Evolutionary conservation across 2,329 filamentous ascomycete genomes (phyloP), one percentile per base, ranked within the genome.

Genomic region (Colletotrichum sp.): DNA sequence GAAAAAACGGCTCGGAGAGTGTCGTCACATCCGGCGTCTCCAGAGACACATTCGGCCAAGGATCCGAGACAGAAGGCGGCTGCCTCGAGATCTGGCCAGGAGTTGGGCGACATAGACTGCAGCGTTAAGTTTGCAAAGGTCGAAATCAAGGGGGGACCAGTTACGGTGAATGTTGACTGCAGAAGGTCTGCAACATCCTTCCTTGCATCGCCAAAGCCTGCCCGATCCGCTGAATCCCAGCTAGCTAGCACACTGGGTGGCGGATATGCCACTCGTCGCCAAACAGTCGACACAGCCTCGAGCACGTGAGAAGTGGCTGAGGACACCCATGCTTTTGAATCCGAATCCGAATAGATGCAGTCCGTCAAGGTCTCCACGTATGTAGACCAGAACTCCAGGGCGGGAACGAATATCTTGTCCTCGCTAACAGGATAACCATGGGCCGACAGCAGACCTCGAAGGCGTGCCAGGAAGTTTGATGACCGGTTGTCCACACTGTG

Each of bases 101-200:
- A 85, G 56, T 86, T 87, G 8, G 83, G 85, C 18, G 83, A 80
- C 18, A 92, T 82, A 4, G 89, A 87, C 71, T 88, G 86, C 36
- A 91, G 83, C 24, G 90, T 86, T n/a, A 91, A 80, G 60, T 90
- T 86, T 55, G 88, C 88, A 78, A 94, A 93, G 9, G 88, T 88
- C 2, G 87, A 85, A 55, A 94, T 86, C 13, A 94, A 83, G 43
- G 87, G 83, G 28, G 88, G 85, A 0, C 91, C 91, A 56, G 90
- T 88, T 18, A 94, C 84, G 5, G 92, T 88, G 79, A 93, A 96
- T 4, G 93, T 90, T 3, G 93, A 92, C 78, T 95, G 92, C 32
- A 97, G 87, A 66, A 97, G 89, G 81, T 97, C 95, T 66, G 91
- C 89, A n/a, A 96, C 92, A 80, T 97, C 95, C 78, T 94, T 93